Evolutionary conservation across 169 alveolate species (phyloP).

Genomic region (Eimeria necatrix): DNA sequence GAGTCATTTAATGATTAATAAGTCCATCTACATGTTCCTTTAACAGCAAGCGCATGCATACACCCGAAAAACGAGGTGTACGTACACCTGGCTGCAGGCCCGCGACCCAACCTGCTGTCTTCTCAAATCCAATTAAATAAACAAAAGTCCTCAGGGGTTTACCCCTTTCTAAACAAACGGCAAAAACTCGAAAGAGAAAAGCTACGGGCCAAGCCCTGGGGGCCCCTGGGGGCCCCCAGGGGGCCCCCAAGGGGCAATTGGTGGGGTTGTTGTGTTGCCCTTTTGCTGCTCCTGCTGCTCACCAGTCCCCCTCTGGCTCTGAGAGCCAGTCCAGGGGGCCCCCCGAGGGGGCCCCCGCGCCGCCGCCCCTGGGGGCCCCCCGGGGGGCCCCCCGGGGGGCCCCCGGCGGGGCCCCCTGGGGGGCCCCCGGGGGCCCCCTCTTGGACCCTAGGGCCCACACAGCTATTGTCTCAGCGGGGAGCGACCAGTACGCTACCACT

Average conservation of each 20-base stretch:
- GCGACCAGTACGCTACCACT: constrained; percentile 63
- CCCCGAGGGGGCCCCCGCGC: background rate
- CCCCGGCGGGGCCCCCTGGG: too few relatives aligned
- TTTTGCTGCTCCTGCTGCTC: background rate
- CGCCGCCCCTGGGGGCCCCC: background rate
- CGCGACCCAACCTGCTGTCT: too few relatives aligned
- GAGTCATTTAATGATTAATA: too few relatives aligned
- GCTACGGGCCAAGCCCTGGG: too few relatives aligned
- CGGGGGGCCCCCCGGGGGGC: too few relatives aligned
- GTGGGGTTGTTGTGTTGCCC: background rate
- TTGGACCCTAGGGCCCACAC: constrained; percentile 59
- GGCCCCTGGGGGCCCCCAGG: too few relatives aligned
- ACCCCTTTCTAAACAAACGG: background rate
- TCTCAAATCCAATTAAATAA: too few relatives aligned
- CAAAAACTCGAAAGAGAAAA: background rate
- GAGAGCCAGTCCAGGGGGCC: background rate
- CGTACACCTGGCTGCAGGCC: too few relatives aligned
- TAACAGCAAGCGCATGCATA: too few relatives aligned
- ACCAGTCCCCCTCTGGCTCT: background rate
- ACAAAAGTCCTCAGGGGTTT: too few relatives aligned
- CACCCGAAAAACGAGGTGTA: too few relatives aligned
- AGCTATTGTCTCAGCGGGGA: constrained; percentile 71
- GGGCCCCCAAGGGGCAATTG: background rate
- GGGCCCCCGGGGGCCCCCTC: constrained; percentile 15
- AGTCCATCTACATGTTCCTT: too few relatives aligned